Percentiles rank a stretch among this genome's conserved stretches.
phyloP scores from a whole-genome alignment of 2,329 filamentous ascomycete genomes.

The Nemania abortiva region DNA sequence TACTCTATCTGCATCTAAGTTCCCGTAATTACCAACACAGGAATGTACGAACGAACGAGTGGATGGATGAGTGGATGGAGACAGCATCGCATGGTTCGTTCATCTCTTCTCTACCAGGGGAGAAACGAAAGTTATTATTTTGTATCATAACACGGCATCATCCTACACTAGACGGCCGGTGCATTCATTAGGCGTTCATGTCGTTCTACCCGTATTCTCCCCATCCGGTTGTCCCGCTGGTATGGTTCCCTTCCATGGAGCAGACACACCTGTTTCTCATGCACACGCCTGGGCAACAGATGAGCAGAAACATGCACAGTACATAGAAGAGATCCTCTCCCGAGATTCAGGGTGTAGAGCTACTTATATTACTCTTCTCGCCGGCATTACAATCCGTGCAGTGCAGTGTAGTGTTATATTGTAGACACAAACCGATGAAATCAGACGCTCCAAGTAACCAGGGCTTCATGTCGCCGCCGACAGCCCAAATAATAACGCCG shows the following conservation, averaged over 20 bases:
- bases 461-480: constrained; percentile 14
- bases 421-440: not conserved
- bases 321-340: not conserved
- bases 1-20: not conserved
- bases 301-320: not conserved
- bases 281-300: not conserved
- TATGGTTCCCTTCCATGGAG: not conserved
- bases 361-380: constrained; percentile 26
- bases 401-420: not conserved
- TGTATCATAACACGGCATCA: constrained; percentile 32
- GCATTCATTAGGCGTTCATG: constrained; percentile 32
- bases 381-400: constrained; percentile 12
- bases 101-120: not conserved
- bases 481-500: constrained; percentile 29
- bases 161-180: constrained; percentile 25
- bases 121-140: not conserved
- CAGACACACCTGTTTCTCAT: not conserved
- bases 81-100: not conserved
- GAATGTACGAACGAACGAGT: not conserved
- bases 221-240: not conserved
- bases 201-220: constrained; percentile 3
- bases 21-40: not conserved
- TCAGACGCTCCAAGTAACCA: constrained; percentile 20
- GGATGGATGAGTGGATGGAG: not conserved
- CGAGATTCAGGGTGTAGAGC: not conserved